Conservation (phyloP, 441 rosid species). For the Corymbia calophylla region DNA sequence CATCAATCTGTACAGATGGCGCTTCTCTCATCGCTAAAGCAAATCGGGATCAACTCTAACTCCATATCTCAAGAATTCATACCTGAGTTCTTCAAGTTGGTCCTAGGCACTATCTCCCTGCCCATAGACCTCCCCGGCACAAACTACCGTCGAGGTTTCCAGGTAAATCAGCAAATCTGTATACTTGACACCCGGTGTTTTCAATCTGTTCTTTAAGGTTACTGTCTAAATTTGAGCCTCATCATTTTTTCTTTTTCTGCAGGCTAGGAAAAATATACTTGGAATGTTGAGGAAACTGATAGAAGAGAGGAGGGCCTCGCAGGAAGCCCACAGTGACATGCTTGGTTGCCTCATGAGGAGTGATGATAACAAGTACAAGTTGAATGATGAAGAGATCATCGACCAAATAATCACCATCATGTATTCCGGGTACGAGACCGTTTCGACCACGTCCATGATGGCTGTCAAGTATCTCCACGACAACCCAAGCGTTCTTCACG, state of each 20-base stretch:
- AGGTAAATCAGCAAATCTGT: slow-evolving; percentile 21
- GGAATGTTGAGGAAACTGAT: slow-evolving; percentile 46
- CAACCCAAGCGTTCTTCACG: slow-evolving; percentile 65
- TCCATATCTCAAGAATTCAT: slow-evolving; percentile 34
- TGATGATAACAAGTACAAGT: slow-evolving; percentile 35
- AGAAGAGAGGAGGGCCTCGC: slow-evolving; percentile 42
- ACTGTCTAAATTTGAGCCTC: background rate
- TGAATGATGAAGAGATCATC: slow-evolving; percentile 64
- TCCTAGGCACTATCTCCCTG: slow-evolving; percentile 68
- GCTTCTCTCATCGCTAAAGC: slow-evolving; percentile 65
- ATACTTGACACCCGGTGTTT: background rate
- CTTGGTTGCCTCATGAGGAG: slow-evolving; percentile 60
- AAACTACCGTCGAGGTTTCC: slow-evolving; percentile 56
- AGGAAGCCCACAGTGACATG: slow-evolving; percentile 53
- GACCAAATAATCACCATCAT: slow-evolving; percentile 81
- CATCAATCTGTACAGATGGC: slow-evolving; percentile 52
- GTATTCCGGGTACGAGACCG: slow-evolving; percentile 91
- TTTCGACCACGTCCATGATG: slow-evolving; percentile 94
- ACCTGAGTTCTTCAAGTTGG: slow-evolving; percentile 83
- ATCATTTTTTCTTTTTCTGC: background rate
- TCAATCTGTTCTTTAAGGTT: background rate
- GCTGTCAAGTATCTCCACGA: slow-evolving; percentile 83
- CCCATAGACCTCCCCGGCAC: slow-evolving; percentile 84
- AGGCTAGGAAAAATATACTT: slow-evolving; percentile 74
- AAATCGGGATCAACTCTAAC: slow-evolving; percentile 48